Percentiles rank a stretch among this genome's conserved stretches.
These are phyloP conservation scores for Emmonsia crescens DNA, from an alignment of 2,329 filamentous ascomycete species.

Conservation along the genomic window DNA sequence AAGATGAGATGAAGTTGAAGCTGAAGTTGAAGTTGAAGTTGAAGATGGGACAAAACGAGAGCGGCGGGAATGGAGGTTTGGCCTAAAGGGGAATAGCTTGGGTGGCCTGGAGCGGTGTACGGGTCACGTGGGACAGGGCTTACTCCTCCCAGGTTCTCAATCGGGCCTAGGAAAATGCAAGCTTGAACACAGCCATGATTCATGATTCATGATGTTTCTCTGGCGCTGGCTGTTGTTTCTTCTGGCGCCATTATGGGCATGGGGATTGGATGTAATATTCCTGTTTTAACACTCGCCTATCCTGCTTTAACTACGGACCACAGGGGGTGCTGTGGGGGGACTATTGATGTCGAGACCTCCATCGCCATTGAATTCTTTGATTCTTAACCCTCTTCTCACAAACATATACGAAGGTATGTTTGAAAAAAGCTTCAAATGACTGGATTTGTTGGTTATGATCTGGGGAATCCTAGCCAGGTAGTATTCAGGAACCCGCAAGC, in stretches of 20 bases:
- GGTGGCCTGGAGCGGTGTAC: not conserved
- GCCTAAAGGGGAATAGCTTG: not conserved
- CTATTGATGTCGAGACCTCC: not conserved
- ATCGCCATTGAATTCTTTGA: not conserved
- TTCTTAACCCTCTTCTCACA: not conserved
- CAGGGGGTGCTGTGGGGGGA: not conserved
- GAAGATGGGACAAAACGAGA: not conserved
- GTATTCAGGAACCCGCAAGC: not conserved
- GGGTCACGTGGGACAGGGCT: not conserved
- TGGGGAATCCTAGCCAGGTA: not conserved
- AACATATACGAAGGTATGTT: not conserved
- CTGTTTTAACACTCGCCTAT: not conserved
- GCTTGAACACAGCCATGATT: not conserved
- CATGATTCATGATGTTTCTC: no score
- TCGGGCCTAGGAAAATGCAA: not conserved
- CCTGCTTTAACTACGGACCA: not conserved
- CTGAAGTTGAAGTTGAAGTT: not conserved
- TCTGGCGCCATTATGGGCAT: not conserved
- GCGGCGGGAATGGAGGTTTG: not conserved
- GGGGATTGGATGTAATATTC: not conserved
- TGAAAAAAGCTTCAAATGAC: not conserved
- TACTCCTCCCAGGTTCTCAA: not conserved
- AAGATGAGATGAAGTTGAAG: not conserved
- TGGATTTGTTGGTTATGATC: not conserved
- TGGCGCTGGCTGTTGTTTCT: not conserved